These are phyloP conservation scores for Diaporthe citriasiana DNA, from an alignment of 2,329 filamentous ascomycete genomes.

Conservation along the genomic window DNA sequence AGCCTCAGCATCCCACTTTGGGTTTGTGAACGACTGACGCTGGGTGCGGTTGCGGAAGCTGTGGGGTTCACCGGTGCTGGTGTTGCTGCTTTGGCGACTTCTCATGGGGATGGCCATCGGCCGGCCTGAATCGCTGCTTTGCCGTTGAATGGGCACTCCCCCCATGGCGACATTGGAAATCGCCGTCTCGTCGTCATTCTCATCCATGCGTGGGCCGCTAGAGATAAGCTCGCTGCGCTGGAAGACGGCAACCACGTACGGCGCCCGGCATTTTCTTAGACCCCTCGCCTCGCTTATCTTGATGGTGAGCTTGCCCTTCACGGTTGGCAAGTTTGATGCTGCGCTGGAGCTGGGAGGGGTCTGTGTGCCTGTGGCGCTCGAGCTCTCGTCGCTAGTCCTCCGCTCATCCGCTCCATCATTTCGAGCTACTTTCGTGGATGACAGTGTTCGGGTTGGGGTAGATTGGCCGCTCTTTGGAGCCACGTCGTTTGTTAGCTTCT, in stretches of 20 bases:
- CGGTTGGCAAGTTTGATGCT: slow-evolving; percentile 73
- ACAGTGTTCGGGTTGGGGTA: slow-evolving; percentile 90
- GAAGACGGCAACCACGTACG: slow-evolving; percentile 96
- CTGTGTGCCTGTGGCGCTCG: slow-evolving; percentile 65
- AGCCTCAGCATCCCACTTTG: slow-evolving; percentile 96
- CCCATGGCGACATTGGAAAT: slow-evolving; percentile 58
- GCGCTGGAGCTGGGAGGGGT: slow-evolving; percentile 65
- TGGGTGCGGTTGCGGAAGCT: slow-evolving; percentile 72
- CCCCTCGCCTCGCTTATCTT: slow-evolving; percentile 90
- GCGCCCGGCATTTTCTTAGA: slow-evolving; percentile 84
- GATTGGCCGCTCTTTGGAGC: slow-evolving; percentile 91
- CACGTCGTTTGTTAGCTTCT: slow-evolving; percentile 89
- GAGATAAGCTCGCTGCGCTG: slow-evolving; percentile 98
- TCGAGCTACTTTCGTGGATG: slow-evolving; percentile 69
- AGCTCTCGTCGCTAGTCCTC: slow-evolving; percentile 56
- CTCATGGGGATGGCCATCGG: slow-evolving; percentile 97
- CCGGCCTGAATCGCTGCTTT: slow-evolving; percentile 84
- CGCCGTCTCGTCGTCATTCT: slow-evolving; percentile 67
- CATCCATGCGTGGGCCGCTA: slow-evolving; percentile 77
- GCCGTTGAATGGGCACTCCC: slow-evolving; percentile 71
- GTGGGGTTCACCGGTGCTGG: slow-evolving; percentile 79
- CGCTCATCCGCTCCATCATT: slow-evolving; percentile 59
- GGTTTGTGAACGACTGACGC: slow-evolving; percentile 78
- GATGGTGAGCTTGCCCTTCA: slow-evolving; percentile 90
- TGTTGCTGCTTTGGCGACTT: slow-evolving; percentile 96